These are phyloP conservation scores for Spirogloea muscicola DNA, from an alignment of 139 green algal species.

Conservation along the genomic window DNA sequence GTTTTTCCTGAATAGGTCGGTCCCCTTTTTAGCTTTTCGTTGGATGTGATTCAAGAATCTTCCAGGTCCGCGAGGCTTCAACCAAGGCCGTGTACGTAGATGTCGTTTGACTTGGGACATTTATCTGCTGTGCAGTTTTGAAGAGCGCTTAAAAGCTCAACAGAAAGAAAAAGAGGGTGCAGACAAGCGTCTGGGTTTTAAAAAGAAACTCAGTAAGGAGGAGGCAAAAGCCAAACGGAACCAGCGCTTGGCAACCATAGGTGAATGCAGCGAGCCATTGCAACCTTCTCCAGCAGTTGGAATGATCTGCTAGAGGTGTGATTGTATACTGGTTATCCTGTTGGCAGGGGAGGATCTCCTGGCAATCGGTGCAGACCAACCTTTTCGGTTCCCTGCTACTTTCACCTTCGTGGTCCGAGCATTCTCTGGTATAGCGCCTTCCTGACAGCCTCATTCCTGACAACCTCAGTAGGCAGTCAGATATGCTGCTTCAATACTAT, in stretches of 20 bases:
- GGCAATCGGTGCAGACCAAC: conserved; percentile 88
- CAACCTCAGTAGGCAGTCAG: not conserved
- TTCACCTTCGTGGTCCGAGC: conserved; percentile 89
- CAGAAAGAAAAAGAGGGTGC: conserved; percentile 53
- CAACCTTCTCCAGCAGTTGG: too few species aligned
- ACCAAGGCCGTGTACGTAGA: too few species aligned
- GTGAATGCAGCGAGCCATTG: conserved; percentile 3
- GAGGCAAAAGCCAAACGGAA: conserved; percentile 65
- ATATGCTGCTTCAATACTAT: not conserved
- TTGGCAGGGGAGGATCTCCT: conserved; percentile 94
- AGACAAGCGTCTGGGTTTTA: conserved; percentile 63
- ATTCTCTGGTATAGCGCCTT: conserved; percentile 26
- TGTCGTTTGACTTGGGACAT: not conserved
- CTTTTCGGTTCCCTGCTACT: conserved; percentile 95
- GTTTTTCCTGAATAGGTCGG: conserved; percentile 85
- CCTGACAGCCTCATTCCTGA: not conserved
- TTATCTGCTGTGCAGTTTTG: conserved; percentile 65
- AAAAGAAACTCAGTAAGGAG: conserved; percentile 77
- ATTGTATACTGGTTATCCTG: too few species aligned
- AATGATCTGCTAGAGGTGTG: too few species aligned
- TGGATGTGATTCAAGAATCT: too few species aligned
- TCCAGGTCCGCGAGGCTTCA: too few species aligned
- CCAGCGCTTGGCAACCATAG: conserved; percentile 69
- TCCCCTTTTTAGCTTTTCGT: too few species aligned
- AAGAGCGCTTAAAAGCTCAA: conserved; percentile 57